Base-by-base conservation (phyloP, 495 filamentous ascomycete genomes). In the Penicillium psychrofluorescens region DNA sequence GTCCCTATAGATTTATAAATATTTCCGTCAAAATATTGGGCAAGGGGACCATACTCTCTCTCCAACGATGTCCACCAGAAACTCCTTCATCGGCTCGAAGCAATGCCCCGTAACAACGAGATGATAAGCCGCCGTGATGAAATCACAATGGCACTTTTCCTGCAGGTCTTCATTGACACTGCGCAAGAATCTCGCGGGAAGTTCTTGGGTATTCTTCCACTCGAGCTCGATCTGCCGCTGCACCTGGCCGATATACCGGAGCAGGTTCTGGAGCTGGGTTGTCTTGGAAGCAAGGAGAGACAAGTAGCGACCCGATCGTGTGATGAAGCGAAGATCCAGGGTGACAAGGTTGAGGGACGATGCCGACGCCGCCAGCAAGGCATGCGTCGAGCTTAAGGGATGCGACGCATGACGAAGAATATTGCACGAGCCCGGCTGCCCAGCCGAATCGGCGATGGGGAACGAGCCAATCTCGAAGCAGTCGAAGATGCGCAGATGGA, bases 401-500 rank as follows among this genome's bases (percentile, higher is more conserved):
- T 92, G 86, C 30, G 85, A 88, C 14, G 82, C 75, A 58, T 94
- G 85, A 14, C 62, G 49, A 35, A 73, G 50, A 35, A 64, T 59
- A 12, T 42, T 45, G 33, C 58, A 64, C 9, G 56, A 52, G 2
- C 40, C 36, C 35, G 41, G 29, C 15, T 44, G 33, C 15, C 43
- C 53, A 35, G 44, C 35, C 28, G 55, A 38, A 31, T 46, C 45
- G 10, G 60, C 51, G 27, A 80, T 54, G 7, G 66, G 59, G 40
- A 88, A 78, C 13, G 72, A 79, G 1, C 92, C 89, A 44, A 95
- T 85, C 43, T 86, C 74, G 52, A 96, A 90, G 11, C 85, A 91
- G 55, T 95, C 87, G 61, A 94, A 95, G 41, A 95, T 88, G 44
- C 84, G 85, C 28, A 95, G 64, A 50, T 90, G 83, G 29, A 95